Base-by-base conservation (phyloP, 441 rosid species). In the Capsella rubella region DNA sequence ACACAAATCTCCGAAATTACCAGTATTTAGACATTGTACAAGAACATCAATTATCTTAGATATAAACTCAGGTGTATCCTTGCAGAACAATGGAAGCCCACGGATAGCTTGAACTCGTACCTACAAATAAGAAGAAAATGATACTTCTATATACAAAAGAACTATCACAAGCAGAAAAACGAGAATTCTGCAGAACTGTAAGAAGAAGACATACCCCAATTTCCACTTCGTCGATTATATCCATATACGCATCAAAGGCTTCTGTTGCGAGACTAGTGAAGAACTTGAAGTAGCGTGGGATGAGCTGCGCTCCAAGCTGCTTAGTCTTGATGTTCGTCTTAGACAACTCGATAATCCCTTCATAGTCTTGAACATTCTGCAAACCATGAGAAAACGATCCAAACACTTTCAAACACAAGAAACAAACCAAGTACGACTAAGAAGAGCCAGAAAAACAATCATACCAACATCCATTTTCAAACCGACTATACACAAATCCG, bases 51-150 rank as follows among this genome's bases (percentile, higher is more conserved):
- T 87, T 39, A 92, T 91, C 82, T 95, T 95, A 5, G 95, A 84
- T 59, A 89, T 78, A 75, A 83, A 72, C 63, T 89, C 92, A 0
- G 95, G 97, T 0, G 87, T 84, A 72, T 92, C 99, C 85, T 92
- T 95, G 87, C 93, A 95, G 79, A 95, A 92, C 25, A 95, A 77
- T 1, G 99, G 96, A 72, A 95, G 92, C 42, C 97, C 99, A 13
- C 99, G 86, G 31, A 95, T 92, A 8, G 97, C 99, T 81, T 92
- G 99, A 73, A 95, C 98, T 16, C 98, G 87, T 25, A 92, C 98
- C 99, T 95, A 74, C 49, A 82, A 12, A 53, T 35, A 73, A 34
- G 57, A 7, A 21, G 3, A 51, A 52, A 31, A 50, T 34, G 34
- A 39, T 6, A 59, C 10, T 12, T 59, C 11, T 59, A 0, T 3